phyloP scores from a whole-genome alignment of 352 stramenopile species.

The Globisporangium paroecandrum region DNA sequence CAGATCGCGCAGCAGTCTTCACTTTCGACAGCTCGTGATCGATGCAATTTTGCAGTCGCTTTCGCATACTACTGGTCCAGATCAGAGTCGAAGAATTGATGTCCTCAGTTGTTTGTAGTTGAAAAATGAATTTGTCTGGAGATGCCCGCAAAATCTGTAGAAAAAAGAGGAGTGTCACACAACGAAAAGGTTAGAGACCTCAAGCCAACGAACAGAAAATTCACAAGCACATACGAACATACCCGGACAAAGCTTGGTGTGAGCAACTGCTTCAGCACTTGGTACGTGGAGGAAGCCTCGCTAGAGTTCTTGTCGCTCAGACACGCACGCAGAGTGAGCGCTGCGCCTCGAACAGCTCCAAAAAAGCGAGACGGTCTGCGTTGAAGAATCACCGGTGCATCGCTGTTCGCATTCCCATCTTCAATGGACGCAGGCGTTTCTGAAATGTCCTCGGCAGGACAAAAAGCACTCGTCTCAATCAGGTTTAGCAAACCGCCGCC shows the following conservation, averaged over 20 bases:
- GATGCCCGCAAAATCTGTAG: slow-evolving; percentile 56
- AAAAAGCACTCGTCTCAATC: slow-evolving; percentile 64
- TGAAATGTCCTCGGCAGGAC: slow-evolving; percentile 44
- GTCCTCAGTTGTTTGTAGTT: slow-evolving; percentile 59
- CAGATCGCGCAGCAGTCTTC: slow-evolving; percentile 43
- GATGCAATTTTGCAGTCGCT: slow-evolving; percentile 51
- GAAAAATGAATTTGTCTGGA: slow-evolving; percentile 55
- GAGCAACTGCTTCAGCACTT: slow-evolving; percentile 74
- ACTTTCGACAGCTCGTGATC: slow-evolving; percentile 59
- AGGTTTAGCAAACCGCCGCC: slow-evolving; percentile 64
- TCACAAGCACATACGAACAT: slow-evolving; percentile 11
- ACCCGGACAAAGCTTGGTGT: slow-evolving; percentile 78
- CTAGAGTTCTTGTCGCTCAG: slow-evolving; percentile 41
- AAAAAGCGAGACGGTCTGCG: slow-evolving; percentile 41
- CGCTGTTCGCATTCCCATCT: slow-evolving; percentile 20
- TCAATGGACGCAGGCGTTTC: slow-evolving; percentile 21
- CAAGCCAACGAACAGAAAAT: background rate
- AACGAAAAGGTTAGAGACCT: background rate
- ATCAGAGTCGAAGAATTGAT: slow-evolving; percentile 65
- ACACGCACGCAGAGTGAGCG: slow-evolving; percentile 55
- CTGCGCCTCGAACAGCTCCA: slow-evolving; percentile 48
- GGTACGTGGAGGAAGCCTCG: slow-evolving; percentile 27
- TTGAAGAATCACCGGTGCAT: slow-evolving; percentile 23
- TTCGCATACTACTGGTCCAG: slow-evolving; percentile 74
- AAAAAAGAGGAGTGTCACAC: slow-evolving; percentile 4